A percentile compares a stretch with the other conserved stretches of the same genome.
phyloP scores from a whole-genome alignment of 768 basidiomycete species.

The Sarcomyxa edulis region DNA sequence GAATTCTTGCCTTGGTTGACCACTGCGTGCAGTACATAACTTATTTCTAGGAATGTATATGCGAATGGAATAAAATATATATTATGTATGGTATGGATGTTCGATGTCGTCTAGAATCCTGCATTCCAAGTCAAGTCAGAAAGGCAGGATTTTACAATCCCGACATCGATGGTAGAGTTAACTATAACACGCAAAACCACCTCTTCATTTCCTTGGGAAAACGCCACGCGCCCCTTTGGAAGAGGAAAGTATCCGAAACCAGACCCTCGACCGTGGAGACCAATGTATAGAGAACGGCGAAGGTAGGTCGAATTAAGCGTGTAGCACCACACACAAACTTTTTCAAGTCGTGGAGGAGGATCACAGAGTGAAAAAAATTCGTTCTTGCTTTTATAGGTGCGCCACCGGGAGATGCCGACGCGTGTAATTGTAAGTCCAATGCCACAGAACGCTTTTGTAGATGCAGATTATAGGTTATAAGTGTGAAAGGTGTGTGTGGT shows the following conservation, averaged over 20 bases:
- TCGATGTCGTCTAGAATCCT: constrained; percentile 24
- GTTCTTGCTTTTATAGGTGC: no score
- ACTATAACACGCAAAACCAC: constrained; percentile 26
- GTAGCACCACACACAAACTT: no score
- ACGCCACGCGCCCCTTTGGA: constrained; percentile 13
- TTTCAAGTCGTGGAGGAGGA: no score
- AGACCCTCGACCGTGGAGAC: constrained; percentile 12
- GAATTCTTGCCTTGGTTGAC: background rate
- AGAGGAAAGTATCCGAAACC: constrained; percentile 20
- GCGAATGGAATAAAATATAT: background rate
- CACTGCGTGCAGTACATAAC: background rate
- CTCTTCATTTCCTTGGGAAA: constrained; percentile 21
- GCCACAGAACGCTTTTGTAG: no score
- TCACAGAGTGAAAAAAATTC: no score
- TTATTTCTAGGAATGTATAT: background rate
- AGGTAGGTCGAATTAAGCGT: constrained; percentile 6
- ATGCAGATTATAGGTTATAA: no score
- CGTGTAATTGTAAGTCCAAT: no score
- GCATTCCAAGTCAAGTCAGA: constrained; percentile 6
- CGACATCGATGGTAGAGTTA: constrained; percentile 16
- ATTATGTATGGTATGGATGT: constrained; percentile 10
- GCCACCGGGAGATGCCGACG: no score
- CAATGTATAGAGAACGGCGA: constrained; percentile 13
- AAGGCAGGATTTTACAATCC: constrained; percentile 18
- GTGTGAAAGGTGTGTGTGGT: no score